A percentile compares a stretch with the other conserved stretches of the same genome.
Evolutionary conservation across 345 rosid genomes (phyloP).

Genomic region (Arabidopsis arenosa): DNA sequence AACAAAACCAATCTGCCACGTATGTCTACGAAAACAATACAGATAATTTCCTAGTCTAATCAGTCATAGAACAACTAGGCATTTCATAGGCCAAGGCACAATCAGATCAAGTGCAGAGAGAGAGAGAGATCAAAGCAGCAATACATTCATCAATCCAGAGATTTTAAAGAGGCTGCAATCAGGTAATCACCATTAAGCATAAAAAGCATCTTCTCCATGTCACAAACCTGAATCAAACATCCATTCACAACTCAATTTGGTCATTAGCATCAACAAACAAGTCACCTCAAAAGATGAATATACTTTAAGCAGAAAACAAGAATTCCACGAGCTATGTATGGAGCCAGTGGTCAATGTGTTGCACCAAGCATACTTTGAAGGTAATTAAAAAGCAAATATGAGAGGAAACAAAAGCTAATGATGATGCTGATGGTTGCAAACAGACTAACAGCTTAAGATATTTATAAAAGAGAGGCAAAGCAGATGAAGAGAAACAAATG

Average conservation of each 20-base stretch:
- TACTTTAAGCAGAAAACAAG: constrained; percentile 1
- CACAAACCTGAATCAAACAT: constrained; percentile 93
- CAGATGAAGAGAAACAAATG: not conserved
- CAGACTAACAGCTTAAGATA: not conserved
- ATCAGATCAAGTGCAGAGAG: constrained; percentile 61
- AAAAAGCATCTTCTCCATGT: constrained; percentile 92
- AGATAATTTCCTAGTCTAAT: constrained; percentile 51
- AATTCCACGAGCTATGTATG: not conserved
- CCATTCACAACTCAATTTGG: constrained; percentile 67
- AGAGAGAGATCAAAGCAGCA: constrained; percentile 58
- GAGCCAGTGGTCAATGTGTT: not conserved
- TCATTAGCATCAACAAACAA: constrained; percentile 55
- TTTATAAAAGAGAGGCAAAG: not conserved
- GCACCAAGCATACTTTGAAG: not conserved
- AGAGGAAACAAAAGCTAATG: not conserved
- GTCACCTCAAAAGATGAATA: constrained; percentile 6
- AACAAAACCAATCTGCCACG: constrained; percentile 44
- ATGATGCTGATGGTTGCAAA: constrained; percentile 2
- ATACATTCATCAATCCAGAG: constrained; percentile 87
- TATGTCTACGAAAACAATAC: constrained; percentile 45
- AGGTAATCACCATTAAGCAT: constrained; percentile 88
- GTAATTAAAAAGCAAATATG: not conserved
- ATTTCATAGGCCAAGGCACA: constrained; percentile 65
- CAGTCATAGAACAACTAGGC: constrained; percentile 56
- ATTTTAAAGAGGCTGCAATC: constrained; percentile 69